Conservation (phyloP, 2,329 filamentous ascomycete species). For the Ophiostoma populinum region DNA sequence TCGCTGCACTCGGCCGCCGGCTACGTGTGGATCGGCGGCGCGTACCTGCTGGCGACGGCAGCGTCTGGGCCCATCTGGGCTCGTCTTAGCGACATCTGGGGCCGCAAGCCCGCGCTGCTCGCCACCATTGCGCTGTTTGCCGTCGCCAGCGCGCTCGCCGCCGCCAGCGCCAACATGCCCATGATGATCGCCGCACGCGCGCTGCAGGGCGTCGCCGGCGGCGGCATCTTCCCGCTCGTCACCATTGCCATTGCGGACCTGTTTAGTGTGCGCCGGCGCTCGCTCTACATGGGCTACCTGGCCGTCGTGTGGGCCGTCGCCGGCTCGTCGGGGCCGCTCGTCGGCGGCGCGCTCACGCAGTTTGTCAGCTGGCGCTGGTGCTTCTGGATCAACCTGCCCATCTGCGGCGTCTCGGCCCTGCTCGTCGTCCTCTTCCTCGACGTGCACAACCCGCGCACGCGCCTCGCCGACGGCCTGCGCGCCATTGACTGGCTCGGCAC, state of each 20-base stretch:
- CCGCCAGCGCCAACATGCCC: constrained; percentile 10
- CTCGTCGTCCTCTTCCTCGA: constrained; percentile 12
- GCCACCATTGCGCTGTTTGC: constrained; percentile 20
- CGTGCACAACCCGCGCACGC: constrained; percentile 28
- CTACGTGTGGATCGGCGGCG: constrained; percentile 11
- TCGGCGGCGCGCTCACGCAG: constrained; percentile 13
- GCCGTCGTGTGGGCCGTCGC: constrained; percentile 24
- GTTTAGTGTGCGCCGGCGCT: constrained; percentile 23
- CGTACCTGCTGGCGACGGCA: constrained; percentile 10
- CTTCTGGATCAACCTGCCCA: constrained; percentile 13
- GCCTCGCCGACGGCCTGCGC: constrained; percentile 38
- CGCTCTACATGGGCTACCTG: constrained; percentile 23
- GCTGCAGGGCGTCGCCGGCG: constrained; percentile 13
- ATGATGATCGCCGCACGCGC: constrained; percentile 15
- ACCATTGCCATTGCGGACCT: constrained; percentile 17
- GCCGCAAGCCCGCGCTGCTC: constrained; percentile 20
- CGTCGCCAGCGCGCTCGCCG: constrained; percentile 19
- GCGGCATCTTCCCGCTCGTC: constrained; percentile 14
- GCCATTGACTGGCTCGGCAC: constrained; percentile 44
- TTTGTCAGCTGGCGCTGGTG: constrained; percentile 25
- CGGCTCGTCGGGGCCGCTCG: constrained; percentile 13
- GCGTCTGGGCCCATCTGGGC: constrained; percentile 19
- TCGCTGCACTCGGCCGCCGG: constrained; percentile 9
- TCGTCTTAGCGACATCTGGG: constrained; percentile 19
- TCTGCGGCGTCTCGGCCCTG: constrained; percentile 13